Evolutionary conservation across 2,329 filamentous ascomycete species (phyloP).

Genomic region (Pseudohalonectria lignicola): DNA sequence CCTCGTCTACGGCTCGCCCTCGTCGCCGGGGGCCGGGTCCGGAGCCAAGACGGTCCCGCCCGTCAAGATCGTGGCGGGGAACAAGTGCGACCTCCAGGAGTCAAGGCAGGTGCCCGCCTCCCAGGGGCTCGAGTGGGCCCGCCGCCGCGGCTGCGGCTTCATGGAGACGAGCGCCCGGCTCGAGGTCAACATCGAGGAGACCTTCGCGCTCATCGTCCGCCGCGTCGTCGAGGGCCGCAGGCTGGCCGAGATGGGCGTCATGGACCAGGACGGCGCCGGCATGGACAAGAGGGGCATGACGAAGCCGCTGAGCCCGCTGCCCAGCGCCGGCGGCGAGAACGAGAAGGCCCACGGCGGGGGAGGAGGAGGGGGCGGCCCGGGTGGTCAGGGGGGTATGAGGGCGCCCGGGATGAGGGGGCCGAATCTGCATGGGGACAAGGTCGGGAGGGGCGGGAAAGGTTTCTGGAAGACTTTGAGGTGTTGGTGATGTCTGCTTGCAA

Average conservation of each 20-base stretch:
- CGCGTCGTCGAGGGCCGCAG: constrained; percentile 48
- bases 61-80: constrained; percentile 74
- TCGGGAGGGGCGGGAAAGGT: constrained; percentile 27
- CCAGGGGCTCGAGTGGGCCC: constrained; percentile 66
- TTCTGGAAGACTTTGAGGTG: constrained; percentile 48
- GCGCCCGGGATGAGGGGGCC: constrained; percentile 32
- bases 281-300: constrained; percentile 43
- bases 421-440: constrained; percentile 27
- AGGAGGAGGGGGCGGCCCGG: constrained; percentile 6
- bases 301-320: constrained; percentile 45
- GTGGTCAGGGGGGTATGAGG: constrained; percentile 10
- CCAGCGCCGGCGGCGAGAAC: constrained; percentile 18
- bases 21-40: constrained; percentile 17
- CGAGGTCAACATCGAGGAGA: constrained; percentile 84
- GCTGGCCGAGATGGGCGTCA: constrained; percentile 34
- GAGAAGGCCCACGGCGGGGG: constrained; percentile 27
- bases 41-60: constrained; percentile 49
- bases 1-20: constrained; percentile 14
- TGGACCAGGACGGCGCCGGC: constrained; percentile 24
- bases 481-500: constrained; percentile 40
- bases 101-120: constrained; percentile 58
- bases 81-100: constrained; percentile 74
- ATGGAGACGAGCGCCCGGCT: constrained; percentile 82
- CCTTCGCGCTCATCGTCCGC: constrained; percentile 60
- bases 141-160: constrained; percentile 63